phyloP scores from a whole-genome alignment of 306 rosid species.

The Malus sylvestris region DNA sequence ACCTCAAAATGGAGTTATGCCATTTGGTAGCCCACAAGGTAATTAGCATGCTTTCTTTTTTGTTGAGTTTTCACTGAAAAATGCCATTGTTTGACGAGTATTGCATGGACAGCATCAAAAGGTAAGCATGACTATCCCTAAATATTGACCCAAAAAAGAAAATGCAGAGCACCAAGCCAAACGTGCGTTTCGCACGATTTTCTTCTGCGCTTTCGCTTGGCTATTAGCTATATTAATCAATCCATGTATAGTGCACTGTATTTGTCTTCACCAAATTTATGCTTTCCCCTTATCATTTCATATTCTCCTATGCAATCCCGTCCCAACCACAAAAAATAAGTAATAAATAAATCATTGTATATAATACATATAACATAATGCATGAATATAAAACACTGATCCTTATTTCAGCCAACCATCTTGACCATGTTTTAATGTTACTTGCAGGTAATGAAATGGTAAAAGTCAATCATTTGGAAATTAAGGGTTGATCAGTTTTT shows the following conservation, averaged over 20 bases:
- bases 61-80: background rate
- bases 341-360: no score
- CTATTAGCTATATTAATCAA: background rate
- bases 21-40: background rate
- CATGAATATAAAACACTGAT: background rate
- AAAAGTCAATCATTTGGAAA: constrained; percentile 19
- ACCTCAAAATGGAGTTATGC: background rate
- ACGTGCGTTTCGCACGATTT: background rate
- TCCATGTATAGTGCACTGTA: background rate
- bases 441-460: constrained; percentile 9
- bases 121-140: background rate
- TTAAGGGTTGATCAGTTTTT: background rate
- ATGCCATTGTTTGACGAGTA: background rate
- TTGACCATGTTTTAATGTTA: constrained; percentile 18
- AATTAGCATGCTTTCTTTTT: background rate
- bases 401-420: constrained; percentile 7
- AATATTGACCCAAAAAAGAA: background rate
- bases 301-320: no score
- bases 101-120: background rate
- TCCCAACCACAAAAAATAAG: no score
- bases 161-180: background rate
- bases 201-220: background rate
- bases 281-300: background rate
- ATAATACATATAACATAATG: no score
- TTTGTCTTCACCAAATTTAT: background rate